Percentiles rank a stretch among this genome's conserved stretches.
These are phyloP conservation scores for Gossypioides kirkii DNA, from an alignment of 345 rosid genomes.

Conservation along the genomic window DNA sequence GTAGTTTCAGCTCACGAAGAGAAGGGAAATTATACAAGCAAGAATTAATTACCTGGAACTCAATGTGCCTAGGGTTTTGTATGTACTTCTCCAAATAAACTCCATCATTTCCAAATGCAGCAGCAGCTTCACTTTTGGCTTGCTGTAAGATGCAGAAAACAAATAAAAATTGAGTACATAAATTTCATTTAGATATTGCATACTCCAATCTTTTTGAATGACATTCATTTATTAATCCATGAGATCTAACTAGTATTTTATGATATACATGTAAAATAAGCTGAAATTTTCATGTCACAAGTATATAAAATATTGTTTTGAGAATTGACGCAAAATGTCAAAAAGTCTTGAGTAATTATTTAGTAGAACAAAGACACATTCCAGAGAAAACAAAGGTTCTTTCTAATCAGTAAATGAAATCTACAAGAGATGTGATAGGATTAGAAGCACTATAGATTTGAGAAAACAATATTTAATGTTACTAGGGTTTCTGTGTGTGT, in stretches of 20 bases:
- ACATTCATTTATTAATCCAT: background rate
- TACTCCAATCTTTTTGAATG: background rate
- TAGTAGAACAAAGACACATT: background rate
- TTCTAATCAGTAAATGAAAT: background rate
- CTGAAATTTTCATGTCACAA: background rate
- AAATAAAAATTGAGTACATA: constrained; percentile 16
- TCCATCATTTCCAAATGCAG: constrained; percentile 99
- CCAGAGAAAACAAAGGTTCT: background rate
- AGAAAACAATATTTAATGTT: background rate
- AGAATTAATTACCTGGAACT: constrained; percentile 70
- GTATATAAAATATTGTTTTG: background rate
- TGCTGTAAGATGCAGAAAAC: constrained; percentile 45
- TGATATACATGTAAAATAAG: background rate
- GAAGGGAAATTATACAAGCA: background rate
- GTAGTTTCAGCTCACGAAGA: background rate
- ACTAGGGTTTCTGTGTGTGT: background rate
- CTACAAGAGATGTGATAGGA: background rate
- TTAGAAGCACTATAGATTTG: background rate
- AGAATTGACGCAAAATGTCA: background rate
- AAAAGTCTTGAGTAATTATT: background rate
- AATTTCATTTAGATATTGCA: background rate
- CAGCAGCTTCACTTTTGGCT: constrained; percentile 99
- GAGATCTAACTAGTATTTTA: background rate
- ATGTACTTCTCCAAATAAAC: constrained; percentile 90
- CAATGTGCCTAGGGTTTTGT: constrained; percentile 94